phyloP scores from a whole-genome alignment of 176 grass and related monocot genomes.

The Paspalum notatum region DNA sequence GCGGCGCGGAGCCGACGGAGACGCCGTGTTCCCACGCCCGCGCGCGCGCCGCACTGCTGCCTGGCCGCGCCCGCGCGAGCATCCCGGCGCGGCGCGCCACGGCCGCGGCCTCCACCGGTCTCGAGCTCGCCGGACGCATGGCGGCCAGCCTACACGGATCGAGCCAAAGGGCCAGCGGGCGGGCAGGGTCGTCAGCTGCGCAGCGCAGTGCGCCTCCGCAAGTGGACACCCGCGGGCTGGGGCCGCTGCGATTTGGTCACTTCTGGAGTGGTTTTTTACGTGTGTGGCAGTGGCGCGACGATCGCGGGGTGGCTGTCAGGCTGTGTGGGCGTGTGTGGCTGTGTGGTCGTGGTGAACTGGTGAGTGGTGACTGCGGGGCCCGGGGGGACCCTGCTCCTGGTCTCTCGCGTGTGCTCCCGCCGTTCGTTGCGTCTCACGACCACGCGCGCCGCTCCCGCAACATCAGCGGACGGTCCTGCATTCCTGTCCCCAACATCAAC shows the following conservation, averaged over 20 bases:
- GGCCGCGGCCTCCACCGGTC: conserved; percentile 39
- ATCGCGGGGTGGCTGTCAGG: conserved; percentile 13
- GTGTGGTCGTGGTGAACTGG: conserved; percentile 40
- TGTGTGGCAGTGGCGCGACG: conserved; percentile 24
- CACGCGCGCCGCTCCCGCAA: background rate
- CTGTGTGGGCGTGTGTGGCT: background rate
- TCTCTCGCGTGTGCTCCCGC: conserved; percentile 22
- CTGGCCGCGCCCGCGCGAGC: conserved; percentile 18
- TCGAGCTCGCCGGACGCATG: background rate
- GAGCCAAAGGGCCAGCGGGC: too few species aligned
- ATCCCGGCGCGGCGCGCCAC: conserved; percentile 31
- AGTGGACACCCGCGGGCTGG: background rate
- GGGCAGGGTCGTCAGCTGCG: conserved; percentile 4
- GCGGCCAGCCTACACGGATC: background rate
- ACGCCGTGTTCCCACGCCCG: conserved; percentile 7
- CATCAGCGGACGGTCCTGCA: background rate
- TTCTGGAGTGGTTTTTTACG: background rate
- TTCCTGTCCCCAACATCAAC: background rate
- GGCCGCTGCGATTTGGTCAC: background rate
- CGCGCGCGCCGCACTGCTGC: background rate
- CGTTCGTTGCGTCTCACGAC: conserved; percentile 17
- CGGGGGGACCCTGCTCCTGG: conserved; percentile 9
- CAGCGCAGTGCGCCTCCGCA: background rate
- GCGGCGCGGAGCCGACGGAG: background rate
- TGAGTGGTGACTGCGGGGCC: conserved; percentile 18